phyloP scores from a whole-genome alignment of 768 basidiomycete genomes.

The Lentinula guzmanii region DNA sequence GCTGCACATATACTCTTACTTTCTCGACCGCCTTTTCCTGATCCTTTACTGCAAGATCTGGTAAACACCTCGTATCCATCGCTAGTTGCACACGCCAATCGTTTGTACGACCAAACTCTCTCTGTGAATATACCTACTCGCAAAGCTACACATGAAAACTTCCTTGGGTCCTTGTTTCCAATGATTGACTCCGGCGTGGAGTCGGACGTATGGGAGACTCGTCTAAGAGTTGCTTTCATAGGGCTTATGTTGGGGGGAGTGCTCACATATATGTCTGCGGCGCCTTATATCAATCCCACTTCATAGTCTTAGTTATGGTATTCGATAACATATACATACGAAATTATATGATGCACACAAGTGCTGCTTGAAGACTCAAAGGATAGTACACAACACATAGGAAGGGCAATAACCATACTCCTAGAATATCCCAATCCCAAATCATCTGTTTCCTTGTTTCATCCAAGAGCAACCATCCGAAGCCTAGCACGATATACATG shows the following conservation, averaged over 20 bases:
- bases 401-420: conserved; percentile 81
- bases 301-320: too few relatives aligned
- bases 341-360: conserved; percentile 40
- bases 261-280: background rate
- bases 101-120: conserved; percentile 25
- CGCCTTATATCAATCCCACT: background rate
- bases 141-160: background rate
- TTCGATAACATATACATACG: background rate
- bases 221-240: background rate
- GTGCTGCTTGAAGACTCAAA: conserved; percentile 62
- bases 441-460: conserved; percentile 45
- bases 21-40: conserved; percentile 51
- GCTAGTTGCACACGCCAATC: conserved; percentile 53
- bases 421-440: conserved; percentile 75
- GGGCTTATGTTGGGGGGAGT: conserved; percentile 3
- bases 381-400: conserved; percentile 76
- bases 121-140: background rate
- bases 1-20: conserved; percentile 67
- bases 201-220: conserved; percentile 2
- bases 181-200: background rate
- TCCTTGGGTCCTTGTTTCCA: conserved; percentile 7
- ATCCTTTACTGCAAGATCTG: conserved; percentile 49
- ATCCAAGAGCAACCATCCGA: conserved; percentile 52
- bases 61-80: conserved; percentile 50
- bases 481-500: conserved; percentile 41